Evolutionary conservation across 2,329 filamentous ascomycete species (phyloP), one percentile per base, ranked within the genome.

Genomic region (Uncinocarpus reesii): DNA sequence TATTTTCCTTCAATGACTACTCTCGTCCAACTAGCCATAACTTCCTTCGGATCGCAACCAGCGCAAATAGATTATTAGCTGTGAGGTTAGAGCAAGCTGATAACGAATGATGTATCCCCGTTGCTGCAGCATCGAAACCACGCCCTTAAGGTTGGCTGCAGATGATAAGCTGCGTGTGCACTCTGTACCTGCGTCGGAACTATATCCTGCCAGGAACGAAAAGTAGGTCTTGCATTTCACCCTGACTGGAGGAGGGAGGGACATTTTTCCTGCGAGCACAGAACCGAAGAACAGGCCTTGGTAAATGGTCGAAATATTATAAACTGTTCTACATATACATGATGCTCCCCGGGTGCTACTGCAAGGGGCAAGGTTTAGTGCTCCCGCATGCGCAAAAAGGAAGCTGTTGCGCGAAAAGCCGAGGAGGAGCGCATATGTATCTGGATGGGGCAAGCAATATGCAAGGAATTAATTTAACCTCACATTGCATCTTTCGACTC

Each of bases 361-460:
- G 45, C 45, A 47, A 47, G 45, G 45, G 20, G 41, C 45, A 47
- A 47, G 36, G 45, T 47, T 47, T 47, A 47, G 45, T 32, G 45
- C 43, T 38, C 43, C 34, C 32, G 32, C 18, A 37, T 21, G 29
- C 21, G 13, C 34, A 45, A 7, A 36, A 36, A 47, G 21, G 36
- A 32, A 40, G 36, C 29, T 7, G 35, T 4, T 24, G 15, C 29
- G 7, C 24, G 13, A 46, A 11, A 38, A 31, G 11, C 21, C n/a
- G n/a, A n/a, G n/a, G n/a, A 28, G 31, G 43, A 46, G 20, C 32
- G 32, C 34, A 31, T 21, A 44, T 44, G 28, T 43, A 34, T 20
- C 28, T 32, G 15, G 7, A 29, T 23, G 11, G 21, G 29, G 16
- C n/a, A n/a, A 15, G n/a, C 20, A 41, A 18, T 28, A 47, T 47